A percentile compares a stretch with the other conserved stretches of the same genome.
phyloP scores from a whole-genome alignment of 2,329 filamentous ascomycete species.

The Aureobasidium sp. region DNA sequence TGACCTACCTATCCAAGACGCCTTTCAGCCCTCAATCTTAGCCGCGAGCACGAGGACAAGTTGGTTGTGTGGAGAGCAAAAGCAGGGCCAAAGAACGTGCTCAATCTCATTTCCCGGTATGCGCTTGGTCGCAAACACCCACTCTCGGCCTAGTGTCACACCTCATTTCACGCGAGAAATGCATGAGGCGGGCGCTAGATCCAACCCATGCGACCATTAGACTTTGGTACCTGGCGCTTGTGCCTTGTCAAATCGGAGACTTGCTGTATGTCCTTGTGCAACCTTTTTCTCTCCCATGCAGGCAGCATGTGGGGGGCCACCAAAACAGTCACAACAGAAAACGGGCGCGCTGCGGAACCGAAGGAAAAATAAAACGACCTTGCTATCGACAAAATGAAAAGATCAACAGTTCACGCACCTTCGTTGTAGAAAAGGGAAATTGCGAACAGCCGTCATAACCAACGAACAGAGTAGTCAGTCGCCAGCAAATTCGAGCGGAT shows the following conservation, averaged over 20 bases:
- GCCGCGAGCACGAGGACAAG: constrained; percentile 10
- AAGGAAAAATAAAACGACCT: not conserved
- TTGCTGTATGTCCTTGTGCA: not conserved
- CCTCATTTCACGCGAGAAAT: constrained; percentile 1
- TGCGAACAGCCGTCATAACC: not conserved
- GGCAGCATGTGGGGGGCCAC: not conserved
- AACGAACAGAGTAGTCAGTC: not conserved
- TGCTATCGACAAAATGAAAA: constrained; percentile 7
- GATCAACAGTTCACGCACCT: constrained; percentile 2
- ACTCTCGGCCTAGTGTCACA: not conserved
- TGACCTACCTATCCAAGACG: not conserved
- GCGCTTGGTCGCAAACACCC: constrained; percentile 11
- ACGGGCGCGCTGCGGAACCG: not conserved
- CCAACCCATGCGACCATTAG: constrained; percentile 2
- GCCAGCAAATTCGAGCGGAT: not conserved
- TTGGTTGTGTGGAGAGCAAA: constrained; percentile 4
- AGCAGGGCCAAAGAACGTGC: not conserved
- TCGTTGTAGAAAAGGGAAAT: not conserved
- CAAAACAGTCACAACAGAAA: not conserved
- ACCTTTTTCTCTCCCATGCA: not conserved
- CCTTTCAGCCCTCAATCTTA: not conserved
- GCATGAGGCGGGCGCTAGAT: not conserved
- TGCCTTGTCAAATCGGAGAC: constrained; percentile 4
- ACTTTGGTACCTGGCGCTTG: constrained; percentile 12
- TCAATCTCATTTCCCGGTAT: constrained; percentile 13